A percentile compares a stretch with the other conserved stretches of the same genome.
Conservation (phyloP, 495 filamentous ascomycete species). For the Aspergillus cavernicola region DNA sequence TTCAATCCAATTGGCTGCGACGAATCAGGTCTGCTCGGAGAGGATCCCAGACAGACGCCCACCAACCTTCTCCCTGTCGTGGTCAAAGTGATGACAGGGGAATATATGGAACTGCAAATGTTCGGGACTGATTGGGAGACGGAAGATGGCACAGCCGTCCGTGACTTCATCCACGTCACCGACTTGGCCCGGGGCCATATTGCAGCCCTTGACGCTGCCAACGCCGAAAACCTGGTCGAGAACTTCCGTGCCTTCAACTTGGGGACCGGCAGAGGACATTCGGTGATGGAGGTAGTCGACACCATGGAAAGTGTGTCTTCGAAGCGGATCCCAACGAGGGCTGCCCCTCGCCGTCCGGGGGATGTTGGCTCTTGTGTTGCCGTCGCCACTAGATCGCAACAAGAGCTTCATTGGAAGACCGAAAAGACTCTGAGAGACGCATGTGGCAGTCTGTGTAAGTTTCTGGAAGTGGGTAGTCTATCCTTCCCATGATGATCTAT, state of each 20-base stretch:
- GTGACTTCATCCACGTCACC: constrained; percentile 59
- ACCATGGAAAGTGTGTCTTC: constrained; percentile 43
- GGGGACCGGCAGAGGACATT: constrained; percentile 49
- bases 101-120: constrained; percentile 49
- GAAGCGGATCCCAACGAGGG: constrained; percentile 49
- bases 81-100: constrained; percentile 55
- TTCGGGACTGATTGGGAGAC: constrained; percentile 65
- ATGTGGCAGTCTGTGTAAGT: constrained; percentile 82
- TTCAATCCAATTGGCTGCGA: constrained; percentile 69
- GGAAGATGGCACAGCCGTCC: constrained; percentile 56
- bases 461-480: constrained; percentile 35
- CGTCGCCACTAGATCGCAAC: constrained; percentile 74
- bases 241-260: constrained; percentile 53
- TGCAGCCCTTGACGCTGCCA: constrained; percentile 47
- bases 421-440: constrained; percentile 77
- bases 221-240: constrained; percentile 32
- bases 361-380: constrained; percentile 79
- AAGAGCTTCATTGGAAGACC: constrained; percentile 89
- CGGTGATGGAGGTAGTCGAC: constrained; percentile 48
- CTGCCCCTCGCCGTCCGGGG: constrained; percentile 69
- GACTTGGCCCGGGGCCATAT: constrained; percentile 67
- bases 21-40: constrained; percentile 59
- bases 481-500: constrained; percentile 18
- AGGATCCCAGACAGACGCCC: constrained; percentile 58
- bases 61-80: constrained; percentile 64